Evolutionary conservation across 1,139 yeast species (phyloP), one percentile per base, ranked within the genome.

Genomic region (Meyerozyma elateridarum): DNA sequence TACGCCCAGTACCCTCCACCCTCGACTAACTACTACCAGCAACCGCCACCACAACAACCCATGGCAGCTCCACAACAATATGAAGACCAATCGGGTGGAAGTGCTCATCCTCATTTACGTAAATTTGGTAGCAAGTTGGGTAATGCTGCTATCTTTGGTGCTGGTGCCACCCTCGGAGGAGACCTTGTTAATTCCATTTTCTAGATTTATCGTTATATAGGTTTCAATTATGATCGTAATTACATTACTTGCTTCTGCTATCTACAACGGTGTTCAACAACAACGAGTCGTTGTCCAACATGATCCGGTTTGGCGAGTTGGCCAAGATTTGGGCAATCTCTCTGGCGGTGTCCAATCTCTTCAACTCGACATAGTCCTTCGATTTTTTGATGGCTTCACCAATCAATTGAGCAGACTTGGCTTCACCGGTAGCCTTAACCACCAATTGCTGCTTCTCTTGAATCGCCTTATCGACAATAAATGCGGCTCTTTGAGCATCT

Each of bases 331-430:
- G 70, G 30, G 98, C 97, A 59, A 93, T 93, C 55, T 93, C 98
- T 51, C 89, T 78, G 11, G 98, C 98, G 34, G 98, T 91, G 56
- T 89, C 97, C 56, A 91, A 77, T 64, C 96, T 81, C 73, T 89
- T 91, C 61, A 91, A 76, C 59, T 91, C 98, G 30, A 91, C 95
- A 59, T 91, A 91, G 60, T 91, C 97, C 61, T 74, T 84, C 18
- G 93, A 84, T 64, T 91, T 91, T 70, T 89, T 91, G 59, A 91
- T 89, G 35, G 98, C 98, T 46, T 91, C 98, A 76, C 98, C 98
- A 64, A 91, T 87, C 66, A 91, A 81, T 59, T 89, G 94, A 20
- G 99, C 99, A 36, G 96, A 85, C 55, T 85, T 81, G 45, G 98
- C 99, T 64, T 91, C 99, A 76, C 99, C 99, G 58, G 87, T 84